Evolutionary conservation across 2,329 filamentous ascomycete genomes (phyloP).

Genomic region (Lasiodiplodia sp.): DNA sequence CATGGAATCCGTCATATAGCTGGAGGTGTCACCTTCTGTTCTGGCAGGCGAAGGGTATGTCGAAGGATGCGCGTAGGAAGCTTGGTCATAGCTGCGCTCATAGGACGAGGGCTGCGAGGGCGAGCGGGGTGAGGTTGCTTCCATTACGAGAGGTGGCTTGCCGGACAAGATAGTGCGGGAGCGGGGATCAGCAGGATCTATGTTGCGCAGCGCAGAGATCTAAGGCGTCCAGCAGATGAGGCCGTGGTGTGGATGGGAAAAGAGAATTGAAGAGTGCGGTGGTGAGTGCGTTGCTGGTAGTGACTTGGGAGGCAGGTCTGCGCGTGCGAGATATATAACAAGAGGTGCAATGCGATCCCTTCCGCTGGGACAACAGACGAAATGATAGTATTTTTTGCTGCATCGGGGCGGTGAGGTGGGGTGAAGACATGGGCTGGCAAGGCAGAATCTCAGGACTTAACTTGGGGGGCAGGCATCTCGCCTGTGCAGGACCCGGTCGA

Average conservation of each 20-base stretch:
- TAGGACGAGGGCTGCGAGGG: constrained; percentile 10
- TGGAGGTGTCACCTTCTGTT: constrained; percentile 40
- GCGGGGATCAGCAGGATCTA: constrained; percentile 13
- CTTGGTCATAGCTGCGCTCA: constrained; percentile 4
- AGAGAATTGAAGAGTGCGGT: constrained; percentile 9
- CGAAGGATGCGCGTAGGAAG: constrained; percentile 37
- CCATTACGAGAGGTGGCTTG: constrained; percentile 14
- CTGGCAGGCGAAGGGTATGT: constrained; percentile 46
- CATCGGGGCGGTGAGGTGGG: constrained; percentile 45
- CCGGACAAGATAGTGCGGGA: constrained; percentile 1
- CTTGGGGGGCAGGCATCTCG: constrained; percentile 25
- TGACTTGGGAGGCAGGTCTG: constrained; percentile 37
- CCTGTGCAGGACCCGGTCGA: constrained; percentile 28
- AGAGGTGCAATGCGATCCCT: constrained; percentile 22
- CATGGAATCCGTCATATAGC: constrained; percentile 41
- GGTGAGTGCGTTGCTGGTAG: constrained; percentile 6
- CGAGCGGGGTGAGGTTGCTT: constrained; percentile 23
- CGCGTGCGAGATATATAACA: constrained; percentile 30
- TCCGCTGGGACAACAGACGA: constrained; percentile 25
- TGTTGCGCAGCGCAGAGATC: constrained; percentile 4
- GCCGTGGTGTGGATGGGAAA: not conserved
- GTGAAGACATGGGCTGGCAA: constrained; percentile 32
- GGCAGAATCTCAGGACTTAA: constrained; percentile 33
- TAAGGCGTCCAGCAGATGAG: constrained; percentile 9
- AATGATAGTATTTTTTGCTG: constrained; percentile 36